phyloP scores from a whole-genome alignment of 768 basidiomycete genomes.

The Zangia roseola region DNA sequence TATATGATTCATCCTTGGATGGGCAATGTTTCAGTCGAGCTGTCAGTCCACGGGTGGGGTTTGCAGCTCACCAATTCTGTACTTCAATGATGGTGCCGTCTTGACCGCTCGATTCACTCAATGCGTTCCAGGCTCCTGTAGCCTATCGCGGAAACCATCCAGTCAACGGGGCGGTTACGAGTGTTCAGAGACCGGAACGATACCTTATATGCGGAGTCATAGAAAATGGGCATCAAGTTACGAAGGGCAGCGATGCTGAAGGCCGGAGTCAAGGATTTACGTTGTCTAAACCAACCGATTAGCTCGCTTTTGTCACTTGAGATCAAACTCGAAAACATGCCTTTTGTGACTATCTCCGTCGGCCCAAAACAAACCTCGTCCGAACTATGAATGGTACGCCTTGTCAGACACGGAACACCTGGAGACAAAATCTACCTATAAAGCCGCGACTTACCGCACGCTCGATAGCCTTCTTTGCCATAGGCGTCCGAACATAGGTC shows the following conservation, averaged over 20 bases:
- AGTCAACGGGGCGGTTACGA: background rate
- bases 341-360: slow-evolving; percentile 46
- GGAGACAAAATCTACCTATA: no score
- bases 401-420: background rate
- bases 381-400: slow-evolving; percentile 11
- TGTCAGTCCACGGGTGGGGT: background rate
- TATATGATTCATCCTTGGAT: slow-evolving; percentile 32
- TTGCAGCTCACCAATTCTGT: slow-evolving; percentile 31
- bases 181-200: background rate
- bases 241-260: slow-evolving; percentile 27
- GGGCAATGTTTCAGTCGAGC: background rate
- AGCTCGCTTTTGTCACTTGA: background rate
- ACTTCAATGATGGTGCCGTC: slow-evolving; percentile 36
- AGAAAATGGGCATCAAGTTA: slow-evolving; percentile 22
- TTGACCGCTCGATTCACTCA: slow-evolving; percentile 20
- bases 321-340: slow-evolving; percentile 13
- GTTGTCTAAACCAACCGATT: slow-evolving; percentile 15
- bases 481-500: slow-evolving; percentile 41
- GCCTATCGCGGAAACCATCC: slow-evolving; percentile 15
- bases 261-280: slow-evolving; percentile 27
- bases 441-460: background rate
- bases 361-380: slow-evolving; percentile 31
- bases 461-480: slow-evolving; percentile 36
- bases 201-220: slow-evolving; percentile 31
- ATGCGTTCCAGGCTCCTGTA: slow-evolving; percentile 30